Evolutionary conservation across 2,329 filamentous ascomycete species (phyloP), one percentile per base, ranked within the genome.

Genomic region (Colletotrichum siamense): DNA sequence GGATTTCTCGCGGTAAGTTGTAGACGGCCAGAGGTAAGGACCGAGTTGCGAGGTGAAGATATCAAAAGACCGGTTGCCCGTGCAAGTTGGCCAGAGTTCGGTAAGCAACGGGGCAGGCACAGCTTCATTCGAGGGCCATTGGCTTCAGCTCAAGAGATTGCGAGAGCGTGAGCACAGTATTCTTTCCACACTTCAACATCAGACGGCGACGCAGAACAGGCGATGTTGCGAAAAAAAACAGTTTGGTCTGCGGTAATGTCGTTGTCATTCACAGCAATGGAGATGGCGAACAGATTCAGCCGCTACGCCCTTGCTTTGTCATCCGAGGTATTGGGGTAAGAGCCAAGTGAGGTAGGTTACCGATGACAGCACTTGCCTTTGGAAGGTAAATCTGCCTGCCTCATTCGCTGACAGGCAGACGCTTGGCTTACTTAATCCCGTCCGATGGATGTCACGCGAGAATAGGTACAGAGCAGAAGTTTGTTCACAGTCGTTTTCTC

Each of bases 291-390:
- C 39, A 24, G 57, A 44, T 69, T 63, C 55, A 44, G 69, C 73
- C 57, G 63, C 69, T 59, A 63, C 57, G 26, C 34, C 68, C 34
- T 18, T 75, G 75, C 72, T 77, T 77, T 77, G 75, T 77, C 65
- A 71, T 68, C 75, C 36, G 16, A n/a, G 55, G 8, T 39, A 4
- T 65, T 34, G 36, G 66, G 13, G 55, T 7, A 44, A 18, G 36
- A 44, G 36, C 36, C 36, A 44, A 18, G 36, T 18, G 8, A 44
- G 36, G 36, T 49, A 52, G n/a, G 44, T 52, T 22, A 52, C n/a
- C 12, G n/a, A 22, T 22, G 44, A 52, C n/a, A 7, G 44, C 44
- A 2, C 44, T 52, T 52, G 18, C 44, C n/a, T 52, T 52, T 4
- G 18, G 12, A 49, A 52, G 44, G 44, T 59, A 59, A 16, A 59